Conservation (phyloP, 345 rosid genomes). For the Hirschfeldia incana region DNA sequence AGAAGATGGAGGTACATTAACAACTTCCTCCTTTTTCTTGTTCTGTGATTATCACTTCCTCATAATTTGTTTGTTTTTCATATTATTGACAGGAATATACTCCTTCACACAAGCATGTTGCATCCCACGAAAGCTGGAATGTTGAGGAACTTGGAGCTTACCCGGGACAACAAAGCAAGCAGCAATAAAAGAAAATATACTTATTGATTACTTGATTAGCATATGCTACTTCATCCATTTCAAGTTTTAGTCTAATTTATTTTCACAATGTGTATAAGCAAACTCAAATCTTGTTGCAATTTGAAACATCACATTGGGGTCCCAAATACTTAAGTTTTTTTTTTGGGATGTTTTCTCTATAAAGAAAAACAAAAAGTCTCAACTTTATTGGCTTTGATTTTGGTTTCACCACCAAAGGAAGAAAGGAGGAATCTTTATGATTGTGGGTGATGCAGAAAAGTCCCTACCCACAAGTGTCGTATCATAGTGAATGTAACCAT, state of each 20-base stretch:
- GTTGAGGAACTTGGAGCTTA: slow-evolving; percentile 68
- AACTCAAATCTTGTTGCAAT: slow-evolving; percentile 33
- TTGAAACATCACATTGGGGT: not conserved
- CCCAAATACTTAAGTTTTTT: not conserved
- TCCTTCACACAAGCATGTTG: slow-evolving; percentile 72
- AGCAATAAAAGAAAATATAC: slow-evolving; percentile 3
- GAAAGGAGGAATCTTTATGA: slow-evolving; percentile 32
- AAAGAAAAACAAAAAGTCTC: not conserved
- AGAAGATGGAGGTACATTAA: not conserved
- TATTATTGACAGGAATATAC: slow-evolving; percentile 57
- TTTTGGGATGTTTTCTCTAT: not conserved
- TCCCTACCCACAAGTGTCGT: slow-evolving; percentile 28
- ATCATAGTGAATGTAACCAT: slow-evolving; percentile 31
- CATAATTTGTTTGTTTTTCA: not conserved
- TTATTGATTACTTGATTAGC: slow-evolving; percentile 12
- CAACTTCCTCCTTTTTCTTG: not conserved
- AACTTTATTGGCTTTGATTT: not conserved
- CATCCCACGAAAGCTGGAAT: slow-evolving; percentile 93
- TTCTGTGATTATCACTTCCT: not conserved
- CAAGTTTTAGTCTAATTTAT: slow-evolving; percentile 25
- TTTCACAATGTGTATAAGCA: slow-evolving; percentile 27
- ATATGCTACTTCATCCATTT: slow-evolving; percentile 22
- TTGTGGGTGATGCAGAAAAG: slow-evolving; percentile 37
- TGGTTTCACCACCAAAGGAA: slow-evolving; percentile 2
- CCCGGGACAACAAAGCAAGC: slow-evolving; percentile 43